Evolutionary conservation across 2,329 filamentous ascomycete genomes (phyloP).

Genomic region (Colletotrichum camelliae): DNA sequence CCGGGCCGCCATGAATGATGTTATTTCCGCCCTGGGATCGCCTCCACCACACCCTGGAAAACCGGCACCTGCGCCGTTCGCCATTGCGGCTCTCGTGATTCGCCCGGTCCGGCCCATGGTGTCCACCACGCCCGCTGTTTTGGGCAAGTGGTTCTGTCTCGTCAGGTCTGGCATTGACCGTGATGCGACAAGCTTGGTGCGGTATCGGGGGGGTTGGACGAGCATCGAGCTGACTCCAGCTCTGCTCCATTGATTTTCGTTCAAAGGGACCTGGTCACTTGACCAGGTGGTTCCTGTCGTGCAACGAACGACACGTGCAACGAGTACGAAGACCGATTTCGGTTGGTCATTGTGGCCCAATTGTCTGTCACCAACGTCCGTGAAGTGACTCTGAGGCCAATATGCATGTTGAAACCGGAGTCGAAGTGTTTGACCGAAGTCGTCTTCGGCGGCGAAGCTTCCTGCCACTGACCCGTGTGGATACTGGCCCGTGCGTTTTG

Average conservation of each 20-base stretch:
- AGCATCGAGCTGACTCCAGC: not conserved
- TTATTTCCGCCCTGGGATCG: constrained; percentile 12
- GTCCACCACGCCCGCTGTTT: constrained; percentile 4
- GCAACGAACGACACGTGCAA: not conserved
- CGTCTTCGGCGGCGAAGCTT: not conserved
- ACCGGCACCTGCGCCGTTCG: not conserved
- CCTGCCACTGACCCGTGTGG: not conserved
- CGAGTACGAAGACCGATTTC: not conserved
- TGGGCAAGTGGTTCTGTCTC: not conserved
- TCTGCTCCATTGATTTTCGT: not conserved
- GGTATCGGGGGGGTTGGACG: constrained; percentile 8
- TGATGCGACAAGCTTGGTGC: not conserved
- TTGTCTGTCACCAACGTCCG: not conserved
- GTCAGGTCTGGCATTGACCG: not conserved
- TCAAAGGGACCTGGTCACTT: not conserved
- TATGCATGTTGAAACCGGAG: not conserved
- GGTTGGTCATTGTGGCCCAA: not conserved
- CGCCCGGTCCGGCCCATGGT: not conserved
- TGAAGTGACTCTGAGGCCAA: not conserved
- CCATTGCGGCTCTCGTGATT: constrained; percentile 3
- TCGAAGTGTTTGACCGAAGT: not conserved
- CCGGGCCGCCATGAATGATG: not conserved
- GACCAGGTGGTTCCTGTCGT: not conserved
- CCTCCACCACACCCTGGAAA: constrained; percentile 9
- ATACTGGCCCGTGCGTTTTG: not conserved